A percentile compares a stretch with the other conserved stretches of the same genome.
These are phyloP conservation scores for Melaleuca alternifolia DNA, from an alignment of 345 rosid genomes.

Conservation along the genomic window DNA sequence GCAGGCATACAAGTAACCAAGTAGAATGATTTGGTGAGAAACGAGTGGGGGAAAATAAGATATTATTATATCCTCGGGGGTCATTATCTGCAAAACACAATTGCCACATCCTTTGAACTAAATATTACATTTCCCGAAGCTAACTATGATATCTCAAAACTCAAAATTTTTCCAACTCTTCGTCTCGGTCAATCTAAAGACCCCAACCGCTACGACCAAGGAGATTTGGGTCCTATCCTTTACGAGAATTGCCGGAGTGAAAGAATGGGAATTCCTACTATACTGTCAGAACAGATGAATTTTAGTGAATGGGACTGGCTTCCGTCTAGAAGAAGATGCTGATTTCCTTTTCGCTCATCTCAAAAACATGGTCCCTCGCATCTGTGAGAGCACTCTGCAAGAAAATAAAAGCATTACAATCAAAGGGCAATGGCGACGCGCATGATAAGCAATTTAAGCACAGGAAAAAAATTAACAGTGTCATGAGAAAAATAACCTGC, in stretches of 20 bases:
- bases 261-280: neutral
- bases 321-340: conserved; percentile 56
- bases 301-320: neutral
- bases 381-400: conserved; percentile 81
- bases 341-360: conserved; percentile 93
- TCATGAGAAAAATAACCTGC: conserved; percentile 38
- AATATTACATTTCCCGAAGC: neutral
- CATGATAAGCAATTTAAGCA: neutral
- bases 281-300: neutral
- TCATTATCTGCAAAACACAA: neutral
- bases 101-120: neutral
- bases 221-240: neutral
- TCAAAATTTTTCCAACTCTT: conserved; percentile 1
- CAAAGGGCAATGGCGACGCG: neutral
- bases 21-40: neutral
- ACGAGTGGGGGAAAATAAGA: neutral
- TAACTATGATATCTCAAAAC: conserved; percentile 4
- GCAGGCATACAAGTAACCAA: neutral
- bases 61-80: neutral
- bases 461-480: neutral
- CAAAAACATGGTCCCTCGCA: conserved; percentile 87
- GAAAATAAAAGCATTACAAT: neutral
- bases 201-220: neutral
- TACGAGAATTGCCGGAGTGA: neutral
- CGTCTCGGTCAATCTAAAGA: neutral